phyloP scores from a whole-genome alignment of 1,284 basidiomycete species.

The Thelephora terrestris region DNA sequence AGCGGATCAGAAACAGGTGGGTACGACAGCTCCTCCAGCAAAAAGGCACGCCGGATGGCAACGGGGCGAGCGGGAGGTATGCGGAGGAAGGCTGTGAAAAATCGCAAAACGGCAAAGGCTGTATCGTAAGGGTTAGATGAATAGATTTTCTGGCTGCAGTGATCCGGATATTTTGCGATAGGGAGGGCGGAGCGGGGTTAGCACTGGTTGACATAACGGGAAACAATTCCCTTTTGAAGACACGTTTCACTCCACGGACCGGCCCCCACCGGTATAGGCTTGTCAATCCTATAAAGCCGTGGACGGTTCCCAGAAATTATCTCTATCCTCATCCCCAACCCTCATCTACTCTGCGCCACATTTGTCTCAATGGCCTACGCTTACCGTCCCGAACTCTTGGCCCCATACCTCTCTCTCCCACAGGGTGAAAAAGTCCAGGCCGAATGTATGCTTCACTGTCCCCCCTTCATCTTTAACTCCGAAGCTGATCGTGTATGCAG shows the following conservation, averaged over 20 bases:
- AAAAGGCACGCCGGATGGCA: slow-evolving; percentile 24
- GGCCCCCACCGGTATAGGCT: too few species aligned
- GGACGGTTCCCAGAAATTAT: not conserved
- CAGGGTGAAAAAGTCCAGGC: slow-evolving; percentile 89
- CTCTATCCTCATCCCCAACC: slow-evolving; percentile 9
- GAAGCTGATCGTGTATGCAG: slow-evolving; percentile 33
- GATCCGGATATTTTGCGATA: not conserved
- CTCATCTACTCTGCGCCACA: slow-evolving; percentile 1
- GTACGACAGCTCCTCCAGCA: slow-evolving; percentile 20
- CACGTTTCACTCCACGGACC: too few species aligned
- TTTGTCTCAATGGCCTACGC: slow-evolving; percentile 21
- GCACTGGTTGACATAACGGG: not conserved
- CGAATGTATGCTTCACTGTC: slow-evolving; percentile 56
- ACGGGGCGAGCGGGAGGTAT: slow-evolving; percentile 46
- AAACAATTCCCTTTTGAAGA: too few species aligned
- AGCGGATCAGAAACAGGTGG: slow-evolving; percentile 6
- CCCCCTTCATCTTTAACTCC: slow-evolving; percentile 2
- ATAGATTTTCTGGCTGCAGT: not conserved
- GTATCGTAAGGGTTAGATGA: not conserved
- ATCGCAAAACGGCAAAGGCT: slow-evolving; percentile 14
- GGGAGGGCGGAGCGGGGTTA: not conserved
- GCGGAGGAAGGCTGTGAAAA: slow-evolving; percentile 42
- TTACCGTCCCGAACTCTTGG: slow-evolving; percentile 78
- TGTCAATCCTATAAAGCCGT: too few species aligned
- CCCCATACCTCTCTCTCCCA: slow-evolving; percentile 75